Percentiles rank a stretch among this genome's conserved stretches.
phyloP scores from a whole-genome alignment of 83 land plant species.

The Picea mariana region DNA sequence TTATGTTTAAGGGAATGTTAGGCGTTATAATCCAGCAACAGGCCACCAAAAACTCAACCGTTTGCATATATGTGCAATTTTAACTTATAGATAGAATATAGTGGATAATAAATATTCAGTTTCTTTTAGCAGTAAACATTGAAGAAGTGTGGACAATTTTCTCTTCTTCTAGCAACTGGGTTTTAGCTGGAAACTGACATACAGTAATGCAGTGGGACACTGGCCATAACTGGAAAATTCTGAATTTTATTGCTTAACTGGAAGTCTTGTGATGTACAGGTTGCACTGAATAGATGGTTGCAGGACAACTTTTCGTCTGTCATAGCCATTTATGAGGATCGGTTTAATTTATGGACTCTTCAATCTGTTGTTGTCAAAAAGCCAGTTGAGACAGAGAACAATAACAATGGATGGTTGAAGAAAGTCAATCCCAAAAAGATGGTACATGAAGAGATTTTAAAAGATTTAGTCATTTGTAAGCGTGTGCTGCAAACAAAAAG shows the following conservation, averaged over 20 bases:
- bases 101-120: neutral
- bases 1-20: neutral
- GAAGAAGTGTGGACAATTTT: neutral
- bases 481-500: slow-evolving; percentile 47
- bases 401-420: slow-evolving; percentile 51
- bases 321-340: slow-evolving; percentile 70
- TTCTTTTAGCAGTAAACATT: neutral
- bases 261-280: slow-evolving; percentile 31
- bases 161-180: no score
- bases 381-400: slow-evolving; percentile 8
- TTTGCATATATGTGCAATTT: slow-evolving; percentile 1
- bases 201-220: neutral
- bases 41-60: neutral
- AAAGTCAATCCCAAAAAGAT: slow-evolving; percentile 25
- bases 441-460: slow-evolving; percentile 18
- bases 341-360: slow-evolving; percentile 47
- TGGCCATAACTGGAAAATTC: neutral
- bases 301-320: slow-evolving; percentile 59
- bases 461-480: slow-evolving; percentile 29
- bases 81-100: neutral
- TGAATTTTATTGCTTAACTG: neutral
- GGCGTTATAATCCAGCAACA: neutral
- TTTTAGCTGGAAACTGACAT: neutral
- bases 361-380: slow-evolving; percentile 20
- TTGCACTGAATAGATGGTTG: slow-evolving; percentile 62